Conservation (phyloP, 108 stramenopile genomes). For the Cyclotella distinguenda region DNA sequence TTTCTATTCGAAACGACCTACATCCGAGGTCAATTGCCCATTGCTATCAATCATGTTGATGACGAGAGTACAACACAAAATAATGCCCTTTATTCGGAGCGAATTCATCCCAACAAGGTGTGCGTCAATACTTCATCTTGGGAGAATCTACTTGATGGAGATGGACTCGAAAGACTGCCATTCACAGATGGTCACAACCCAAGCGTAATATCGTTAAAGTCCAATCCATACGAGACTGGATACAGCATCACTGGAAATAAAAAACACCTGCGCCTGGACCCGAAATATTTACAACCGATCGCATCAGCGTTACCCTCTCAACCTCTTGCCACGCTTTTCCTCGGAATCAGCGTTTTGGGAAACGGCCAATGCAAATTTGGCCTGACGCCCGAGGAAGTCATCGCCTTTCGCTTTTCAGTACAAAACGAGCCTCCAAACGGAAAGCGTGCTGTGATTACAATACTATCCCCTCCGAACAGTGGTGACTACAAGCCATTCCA, state of each 20-base stretch:
- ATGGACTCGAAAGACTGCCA: slow-evolving; percentile 32
- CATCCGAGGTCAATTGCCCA: slow-evolving; percentile 73
- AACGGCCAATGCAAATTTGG: slow-evolving; percentile 79
- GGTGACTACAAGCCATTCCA: slow-evolving; percentile 28
- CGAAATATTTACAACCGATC: slow-evolving; percentile 22
- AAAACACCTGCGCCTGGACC: slow-evolving; percentile 17
- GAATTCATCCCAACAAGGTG: slow-evolving; percentile 43
- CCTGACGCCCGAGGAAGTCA: slow-evolving; percentile 43
- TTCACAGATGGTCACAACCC: slow-evolving; percentile 91
- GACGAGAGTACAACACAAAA: slow-evolving; percentile 2
- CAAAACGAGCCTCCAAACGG: slow-evolving; percentile 51
- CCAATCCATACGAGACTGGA: slow-evolving; percentile 14
- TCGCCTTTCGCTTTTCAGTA: slow-evolving; percentile 38
- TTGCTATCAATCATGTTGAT: slow-evolving; percentile 35
- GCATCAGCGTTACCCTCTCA: not conserved
- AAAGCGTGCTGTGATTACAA: slow-evolving; percentile 51
- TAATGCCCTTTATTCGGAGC: not conserved
- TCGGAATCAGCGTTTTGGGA: slow-evolving; percentile 36
- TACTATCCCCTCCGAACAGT: slow-evolving; percentile 10
- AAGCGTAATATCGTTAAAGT: slow-evolving; percentile 53
- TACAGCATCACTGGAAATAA: not conserved
- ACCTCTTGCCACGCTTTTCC: slow-evolving; percentile 25
- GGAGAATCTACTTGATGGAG: slow-evolving; percentile 34
- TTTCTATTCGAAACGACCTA: slow-evolving; percentile 69
- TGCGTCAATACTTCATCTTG: slow-evolving; percentile 80